These are phyloP conservation scores for Hypoxylon sp. DNA, from an alignment of 2,329 filamentous ascomycete genomes.

Conservation along the genomic window DNA sequence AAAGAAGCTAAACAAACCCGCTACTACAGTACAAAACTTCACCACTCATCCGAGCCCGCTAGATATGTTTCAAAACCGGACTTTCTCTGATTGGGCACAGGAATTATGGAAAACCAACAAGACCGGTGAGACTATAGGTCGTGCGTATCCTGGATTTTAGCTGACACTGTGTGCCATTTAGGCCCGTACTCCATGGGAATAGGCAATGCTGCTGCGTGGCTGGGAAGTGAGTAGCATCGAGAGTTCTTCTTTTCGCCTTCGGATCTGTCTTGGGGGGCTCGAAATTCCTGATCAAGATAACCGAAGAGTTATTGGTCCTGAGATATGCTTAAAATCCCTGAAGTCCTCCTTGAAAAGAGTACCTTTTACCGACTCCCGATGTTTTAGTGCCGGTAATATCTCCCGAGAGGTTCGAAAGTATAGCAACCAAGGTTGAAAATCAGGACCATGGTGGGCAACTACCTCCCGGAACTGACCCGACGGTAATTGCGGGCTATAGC, in stretches of 20 bases:
- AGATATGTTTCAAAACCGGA: constrained; percentile 47
- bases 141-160: not conserved
- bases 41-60: constrained; percentile 48
- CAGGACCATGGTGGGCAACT: constrained; percentile 53
- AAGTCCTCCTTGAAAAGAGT: too few relatives aligned
- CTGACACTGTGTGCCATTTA: constrained; percentile 13
- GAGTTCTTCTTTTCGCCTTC: too few relatives aligned
- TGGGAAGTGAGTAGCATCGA: too few relatives aligned
- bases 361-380: too few relatives aligned
- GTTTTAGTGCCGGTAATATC: constrained; percentile 55
- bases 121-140: constrained; percentile 39
- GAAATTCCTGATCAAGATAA: too few relatives aligned
- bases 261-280: too few relatives aligned
- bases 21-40: constrained; percentile 44
- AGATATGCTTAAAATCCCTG: too few relatives aligned
- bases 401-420: constrained; percentile 48
- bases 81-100: constrained; percentile 48
- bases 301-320: too few relatives aligned
- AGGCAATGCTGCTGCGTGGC: constrained; percentile 54
- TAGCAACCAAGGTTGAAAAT: constrained; percentile 51
- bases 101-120: constrained; percentile 49
- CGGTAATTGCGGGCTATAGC: constrained; percentile 54
- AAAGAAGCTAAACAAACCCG: not conserved
- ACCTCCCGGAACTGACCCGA: constrained; percentile 49
- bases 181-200: constrained; percentile 53